Base-by-base conservation (phyloP, 768 basidiomycete genomes). In the Naganishia vishniacii region DNA sequence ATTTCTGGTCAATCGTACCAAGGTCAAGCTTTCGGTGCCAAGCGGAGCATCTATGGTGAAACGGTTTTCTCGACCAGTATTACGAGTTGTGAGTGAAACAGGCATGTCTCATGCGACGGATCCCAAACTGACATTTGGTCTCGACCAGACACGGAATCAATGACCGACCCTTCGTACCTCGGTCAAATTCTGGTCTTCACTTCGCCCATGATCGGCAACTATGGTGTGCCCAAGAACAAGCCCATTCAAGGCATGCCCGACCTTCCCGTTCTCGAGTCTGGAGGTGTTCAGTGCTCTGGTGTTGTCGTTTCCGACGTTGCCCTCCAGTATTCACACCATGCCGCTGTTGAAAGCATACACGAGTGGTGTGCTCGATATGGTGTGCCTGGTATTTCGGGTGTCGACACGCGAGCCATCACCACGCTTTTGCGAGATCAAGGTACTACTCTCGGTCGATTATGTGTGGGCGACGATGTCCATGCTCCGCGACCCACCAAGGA, bases 111-210 rank as follows among this genome's bases (percentile, higher is more conserved):
- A n/a, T n/a, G n/a, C n/a, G n/a, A n/a, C n/a, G n/a, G n/a, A n/a
- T n/a, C n/a, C n/a, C n/a, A n/a, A n/a, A n/a, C n/a, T n/a, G n/a
- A n/a, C n/a, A n/a, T n/a, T n/a, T n/a, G n/a, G n/a, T n/a, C n/a
- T n/a, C n/a, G n/a, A n/a, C n/a, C 73, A 94, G 92, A 99, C 77
- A 98, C 94, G 48, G 95, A 99, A 79, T 95, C 91, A 8, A 97
- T 99, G 95, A 99, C 95, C 40, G 95, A 99, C 77, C 95, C 95
- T 7, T 98, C 95, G 8, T 98, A 99, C 79, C 88, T 91, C 34
- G 88, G 91, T 56, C 95, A 99, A 79, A 94, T 99, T 73, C 84
- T 99, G 68, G 95, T 99, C 63, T 99, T 99, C 81, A 99, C 95
- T 46, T 88, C 93, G 0, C 95, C 95, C 11, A 84, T 99, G 78